Percentiles rank a stretch among this genome's conserved stretches.
These are phyloP conservation scores for Leptomonas pyrrhocoris DNA, from an alignment of 208 protist genomes.

Conservation along the genomic window DNA sequence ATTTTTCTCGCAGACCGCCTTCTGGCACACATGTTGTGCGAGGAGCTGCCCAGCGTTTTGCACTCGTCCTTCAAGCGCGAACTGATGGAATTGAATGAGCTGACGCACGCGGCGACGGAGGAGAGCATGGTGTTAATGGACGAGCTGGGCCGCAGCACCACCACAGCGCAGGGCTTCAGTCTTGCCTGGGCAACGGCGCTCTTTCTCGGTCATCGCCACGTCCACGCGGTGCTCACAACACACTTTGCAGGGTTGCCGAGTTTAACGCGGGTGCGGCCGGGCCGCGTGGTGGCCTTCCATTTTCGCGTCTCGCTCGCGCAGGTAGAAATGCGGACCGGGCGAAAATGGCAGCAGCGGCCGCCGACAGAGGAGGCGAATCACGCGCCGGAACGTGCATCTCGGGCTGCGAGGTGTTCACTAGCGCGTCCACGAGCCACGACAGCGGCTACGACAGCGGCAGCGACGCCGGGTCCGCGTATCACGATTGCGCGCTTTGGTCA, in stretches of 20 bases:
- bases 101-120: slow-evolving; percentile 82
- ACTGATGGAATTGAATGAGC: slow-evolving; percentile 76
- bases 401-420: too few relatives aligned
- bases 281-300: slow-evolving; percentile 23
- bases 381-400: not conserved
- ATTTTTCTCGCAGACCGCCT: slow-evolving; percentile 76
- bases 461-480: slow-evolving; percentile 1
- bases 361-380: not conserved
- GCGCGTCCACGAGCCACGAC: not conserved
- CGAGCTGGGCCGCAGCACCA: slow-evolving; percentile 97
- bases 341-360: not conserved
- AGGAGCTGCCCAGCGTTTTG: slow-evolving; percentile 59
- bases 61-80: slow-evolving; percentile 75
- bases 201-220: slow-evolving; percentile 44
- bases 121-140: slow-evolving; percentile 97
- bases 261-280: slow-evolving; percentile 17
- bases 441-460: not conserved
- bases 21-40: slow-evolving; percentile 83
- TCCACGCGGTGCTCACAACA: slow-evolving; percentile 45
- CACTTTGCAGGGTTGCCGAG: slow-evolving; percentile 54
- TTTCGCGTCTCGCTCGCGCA: slow-evolving; percentile 27
- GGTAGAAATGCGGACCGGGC: not conserved
- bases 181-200: slow-evolving; percentile 95
- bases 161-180: slow-evolving; percentile 93
- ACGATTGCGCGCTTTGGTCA: slow-evolving; percentile 36